A percentile compares a stretch with the other conserved stretches of the same genome.
These are phyloP conservation scores for Triticum aestivum DNA, from an alignment of 176 grass and related monocot genomes.

Conservation along the genomic window IWGSC_CS_RefSeq_v2.1 NC_057797.1:178929750-178930249, in stretches of 20 bases:
- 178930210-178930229: background rate
- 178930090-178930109: background rate
- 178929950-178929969: no score
- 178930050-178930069: background rate
- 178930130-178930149: background rate
- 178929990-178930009: background rate
- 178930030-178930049: background rate
- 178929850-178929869: no score
- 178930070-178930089: background rate
- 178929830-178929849: no score
- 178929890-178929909: no score
- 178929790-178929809: no score
- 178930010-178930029: background rate
- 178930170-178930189: background rate
- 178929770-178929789: no score
- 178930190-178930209: background rate
- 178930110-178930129: background rate
- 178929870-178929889: no score
- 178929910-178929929: no score
- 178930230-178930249: background rate
- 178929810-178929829: no score
- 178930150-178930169: background rate
- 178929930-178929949: no score
- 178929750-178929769: no score
- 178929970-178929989: background rate